Conservation (phyloP, 768 basidiomycete genomes). For the Serendipita vermifera region DNA sequence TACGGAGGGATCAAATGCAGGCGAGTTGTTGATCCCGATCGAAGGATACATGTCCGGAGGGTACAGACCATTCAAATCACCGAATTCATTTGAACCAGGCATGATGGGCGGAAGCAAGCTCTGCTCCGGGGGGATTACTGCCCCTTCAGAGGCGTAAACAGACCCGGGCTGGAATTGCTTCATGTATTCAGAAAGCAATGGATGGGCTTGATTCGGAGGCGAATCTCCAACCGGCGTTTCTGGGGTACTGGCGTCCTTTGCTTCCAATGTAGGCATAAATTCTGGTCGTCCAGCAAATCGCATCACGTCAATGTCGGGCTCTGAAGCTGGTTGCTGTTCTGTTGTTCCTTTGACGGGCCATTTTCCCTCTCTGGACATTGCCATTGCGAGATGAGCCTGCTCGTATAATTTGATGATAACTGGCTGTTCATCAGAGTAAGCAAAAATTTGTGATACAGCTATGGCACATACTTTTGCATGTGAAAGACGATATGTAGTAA, state of each 20-base stretch:
- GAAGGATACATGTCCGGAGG: not conserved
- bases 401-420: conserved; percentile 1
- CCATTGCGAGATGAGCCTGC: conserved; percentile 2
- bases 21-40: not conserved
- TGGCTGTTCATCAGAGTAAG: too few species aligned
- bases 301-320: not conserved
- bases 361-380: conserved; percentile 4
- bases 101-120: not conserved
- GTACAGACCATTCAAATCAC: too few species aligned
- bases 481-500: not conserved
- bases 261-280: not conserved
- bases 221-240: not conserved
- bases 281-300: conserved; percentile 2
- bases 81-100: too few species aligned
- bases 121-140: not conserved
- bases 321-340: too few species aligned
- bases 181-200: not conserved
- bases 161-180: not conserved
- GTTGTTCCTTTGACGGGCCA: not conserved
- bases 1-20: not conserved
- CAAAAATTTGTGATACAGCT: too few species aligned
- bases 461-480: not conserved
- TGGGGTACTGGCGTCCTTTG: not conserved
- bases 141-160: not conserved
- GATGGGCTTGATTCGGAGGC: not conserved